A percentile compares a stretch with the other conserved stretches of the same genome.
phyloP scores from a whole-genome alignment of 495 filamentous ascomycete genomes.

The Penicillium manginii region DNA sequence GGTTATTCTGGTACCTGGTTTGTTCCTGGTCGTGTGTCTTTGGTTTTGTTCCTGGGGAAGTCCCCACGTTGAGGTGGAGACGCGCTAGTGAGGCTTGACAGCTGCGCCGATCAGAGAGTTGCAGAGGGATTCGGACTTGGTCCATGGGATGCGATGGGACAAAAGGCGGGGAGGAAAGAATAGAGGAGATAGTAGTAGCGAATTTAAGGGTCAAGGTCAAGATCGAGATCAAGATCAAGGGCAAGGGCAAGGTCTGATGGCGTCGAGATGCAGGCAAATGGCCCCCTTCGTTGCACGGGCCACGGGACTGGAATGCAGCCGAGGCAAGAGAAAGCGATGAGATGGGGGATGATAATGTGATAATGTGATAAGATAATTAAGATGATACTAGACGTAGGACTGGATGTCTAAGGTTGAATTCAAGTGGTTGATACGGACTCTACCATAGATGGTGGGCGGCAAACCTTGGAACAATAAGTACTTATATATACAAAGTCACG shows the following conservation, averaged over 20 bases:
- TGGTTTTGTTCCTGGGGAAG: neutral
- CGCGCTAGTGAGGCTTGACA: neutral
- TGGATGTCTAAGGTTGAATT: too few species aligned
- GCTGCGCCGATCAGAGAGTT: neutral
- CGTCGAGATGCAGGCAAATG: neutral
- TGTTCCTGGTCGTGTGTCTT: neutral
- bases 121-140: neutral
- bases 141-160: neutral
- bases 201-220: too few species aligned
- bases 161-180: too few species aligned
- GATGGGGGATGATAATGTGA: neutral
- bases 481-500: too few species aligned
- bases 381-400: too few species aligned
- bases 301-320: neutral
- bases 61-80: neutral
- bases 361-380: too few species aligned
- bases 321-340: neutral
- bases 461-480: too few species aligned
- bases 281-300: constrained; percentile 2
- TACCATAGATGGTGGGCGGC: too few species aligned
- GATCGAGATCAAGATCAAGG: too few species aligned
- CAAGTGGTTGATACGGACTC: too few species aligned
- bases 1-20: neutral
- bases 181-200: too few species aligned
- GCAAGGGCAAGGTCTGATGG: too few species aligned